Evolutionary conservation across 331 rosid species (phyloP), one percentile per base, ranked within the genome.

Genomic region (Telfairia occidentalis): DNA sequence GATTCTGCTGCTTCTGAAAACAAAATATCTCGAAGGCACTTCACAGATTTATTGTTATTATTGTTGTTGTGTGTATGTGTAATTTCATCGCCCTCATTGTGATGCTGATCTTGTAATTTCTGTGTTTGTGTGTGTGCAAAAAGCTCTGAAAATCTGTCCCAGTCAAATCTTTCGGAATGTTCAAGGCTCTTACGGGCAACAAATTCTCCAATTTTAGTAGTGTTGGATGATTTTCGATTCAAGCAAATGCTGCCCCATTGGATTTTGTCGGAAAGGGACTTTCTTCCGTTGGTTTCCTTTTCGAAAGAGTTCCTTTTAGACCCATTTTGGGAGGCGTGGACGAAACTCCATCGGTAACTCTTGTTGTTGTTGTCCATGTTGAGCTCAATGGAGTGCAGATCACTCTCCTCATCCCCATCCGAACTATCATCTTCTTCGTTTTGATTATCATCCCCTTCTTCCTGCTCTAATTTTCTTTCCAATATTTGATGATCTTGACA

Each of bases 211-310:
- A 88, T 92, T 66, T 60, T 82, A 64, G 61, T 65, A 30, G 75
- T 84, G 64, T 2, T 12, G 16, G 90, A 45, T 50, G 83, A 29
- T 78, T 82, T 86, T 77, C 79, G 85, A 86, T 93, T 93, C 57
- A 93, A 89, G 81, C 98, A 93, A 79, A 93, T 91, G 73, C 88
- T 93, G 72, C 91, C 88, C 98, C 98, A 93, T 79, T 91, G 97
- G 59, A 93, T 91, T 73, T 79, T 93, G 83, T 91, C 98, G 5
- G 89, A 92, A 19, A 83, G 60, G 7, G 98, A 90, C 54, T 81
- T 89, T 70, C 96, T 82, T 58, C 91, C 98, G 23, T 65, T 77
- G 37, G 81, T 81, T 48, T 83, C 93, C 76, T 82, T 89, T 49
- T 93, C 98, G 9, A 79, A 37, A 64, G 95, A 86, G 76, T 79